Conservation (phyloP, 2,329 filamentous ascomycete species). For the Aspergillus brunneoviolaceus region DNA sequence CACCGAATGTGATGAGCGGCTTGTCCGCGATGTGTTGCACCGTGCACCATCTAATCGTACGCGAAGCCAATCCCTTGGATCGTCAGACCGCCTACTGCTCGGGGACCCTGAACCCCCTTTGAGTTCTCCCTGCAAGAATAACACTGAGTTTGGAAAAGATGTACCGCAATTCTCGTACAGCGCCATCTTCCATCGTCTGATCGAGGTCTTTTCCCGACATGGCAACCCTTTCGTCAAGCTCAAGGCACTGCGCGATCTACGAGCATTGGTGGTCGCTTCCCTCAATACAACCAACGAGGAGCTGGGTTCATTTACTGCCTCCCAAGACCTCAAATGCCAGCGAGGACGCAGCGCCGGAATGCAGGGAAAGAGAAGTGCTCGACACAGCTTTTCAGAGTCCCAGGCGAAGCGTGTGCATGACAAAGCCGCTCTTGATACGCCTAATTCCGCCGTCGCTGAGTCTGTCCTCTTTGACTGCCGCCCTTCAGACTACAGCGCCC, state of each 20-base stretch:
- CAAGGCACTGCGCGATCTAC: constrained; percentile 76
- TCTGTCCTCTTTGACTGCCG: constrained; percentile 35
- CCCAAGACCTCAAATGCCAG: constrained; percentile 4
- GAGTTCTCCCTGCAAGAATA: not conserved
- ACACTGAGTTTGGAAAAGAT: constrained; percentile 19
- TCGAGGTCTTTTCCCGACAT: constrained; percentile 84
- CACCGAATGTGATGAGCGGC: constrained; percentile 35
- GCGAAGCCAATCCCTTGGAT: constrained; percentile 38
- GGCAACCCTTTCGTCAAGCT: constrained; percentile 87
- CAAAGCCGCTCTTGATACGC: constrained; percentile 20
- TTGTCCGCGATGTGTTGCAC: constrained; percentile 25
- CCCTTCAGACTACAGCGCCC: constrained; percentile 50
- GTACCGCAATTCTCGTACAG: constrained; percentile 68
- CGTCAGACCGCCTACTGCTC: constrained; percentile 15
- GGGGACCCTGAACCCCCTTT: not conserved
- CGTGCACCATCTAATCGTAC: constrained; percentile 24
- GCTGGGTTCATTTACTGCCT: constrained; percentile 9
- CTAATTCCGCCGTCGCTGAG: constrained; percentile 27
- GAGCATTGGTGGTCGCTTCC: constrained; percentile 76
- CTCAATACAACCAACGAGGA: constrained; percentile 57
- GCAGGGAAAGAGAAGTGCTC: constrained; percentile 19
- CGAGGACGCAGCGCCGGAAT: constrained; percentile 11
- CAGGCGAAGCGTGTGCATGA: constrained; percentile 15
- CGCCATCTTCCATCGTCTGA: constrained; percentile 73
- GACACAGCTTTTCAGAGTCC: constrained; percentile 36